Evolutionary conservation across 768 basidiomycete species (phyloP), one percentile per base, ranked within the genome.

Genomic region (Podaxis sp.): DNA sequence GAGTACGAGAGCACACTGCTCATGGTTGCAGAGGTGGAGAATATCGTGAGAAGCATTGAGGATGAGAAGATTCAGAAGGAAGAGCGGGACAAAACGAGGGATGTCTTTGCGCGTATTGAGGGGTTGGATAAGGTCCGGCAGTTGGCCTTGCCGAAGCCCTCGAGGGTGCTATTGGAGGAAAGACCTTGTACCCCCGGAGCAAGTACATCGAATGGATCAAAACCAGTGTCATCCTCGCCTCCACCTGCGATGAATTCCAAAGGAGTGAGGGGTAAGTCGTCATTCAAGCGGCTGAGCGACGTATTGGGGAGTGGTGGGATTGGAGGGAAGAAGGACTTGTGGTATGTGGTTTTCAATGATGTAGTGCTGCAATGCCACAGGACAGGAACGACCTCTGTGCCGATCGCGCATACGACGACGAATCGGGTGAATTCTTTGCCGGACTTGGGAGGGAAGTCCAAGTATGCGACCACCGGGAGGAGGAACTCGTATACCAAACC

Each of bases 61-160:
- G 96, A 98, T 67, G 95, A 99, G 78, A 98, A 98, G 79, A 91
- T 94, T 58, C 90, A 91, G 71, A 93, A 93, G 73, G 96, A 98
- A 70, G 94, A 96, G 71, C 86, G 96, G 35, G 93, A 97, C 74
- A 91, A 90, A 77, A 97, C 95, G 2, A 81, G 96, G 13, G 96
- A 99, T 71, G 89, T 93, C 1, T 91, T 97, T 66, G 97, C 95
- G 3, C 87, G 97, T 6, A 98, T 99, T 32, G 97, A 99, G 61
- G 96, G 96, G 1, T 74, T 99, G 52, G 95, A 98, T 71, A 93
- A 91, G 70, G 94, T 93, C 71, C 88, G 89, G 72, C 94, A 95
- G 69, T 79, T 99, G 47, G 93, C 93, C 46, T 78, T 92, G 27
- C 96, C 96, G 0, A 97, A 97, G 68, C 86, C 93, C 4, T 91